Conservation (phyloP, 176 grass and related monocot species). For the Aegilops umbellulata region DNA sequence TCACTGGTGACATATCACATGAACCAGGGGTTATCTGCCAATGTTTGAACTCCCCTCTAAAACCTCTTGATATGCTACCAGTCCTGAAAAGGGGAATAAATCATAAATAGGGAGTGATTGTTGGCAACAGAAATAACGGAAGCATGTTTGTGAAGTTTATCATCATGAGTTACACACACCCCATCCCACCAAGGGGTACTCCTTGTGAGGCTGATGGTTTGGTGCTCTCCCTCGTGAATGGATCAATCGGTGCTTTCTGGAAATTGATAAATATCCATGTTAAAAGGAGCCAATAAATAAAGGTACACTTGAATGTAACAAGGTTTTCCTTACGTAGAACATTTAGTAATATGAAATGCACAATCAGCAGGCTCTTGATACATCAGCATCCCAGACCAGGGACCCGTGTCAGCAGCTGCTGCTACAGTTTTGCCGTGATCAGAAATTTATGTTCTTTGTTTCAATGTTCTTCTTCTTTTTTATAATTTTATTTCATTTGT, state of each 20-base stretch:
- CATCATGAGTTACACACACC: conserved; percentile 48
- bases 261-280: conserved; percentile 42
- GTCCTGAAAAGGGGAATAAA: conserved; percentile 48
- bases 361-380: not conserved
- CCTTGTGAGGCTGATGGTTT: conserved; percentile 88
- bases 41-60: conserved; percentile 96
- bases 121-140: not conserved
- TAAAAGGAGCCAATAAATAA: conserved; percentile 29
- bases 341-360: conserved; percentile 29
- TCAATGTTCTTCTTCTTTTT: not conserved
- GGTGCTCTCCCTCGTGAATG: conserved; percentile 80
- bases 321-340: conserved; percentile 6
- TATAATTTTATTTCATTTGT: not conserved
- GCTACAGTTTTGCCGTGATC: not conserved
- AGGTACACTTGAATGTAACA: conserved; percentile 2
- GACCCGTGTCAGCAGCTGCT: not conserved
- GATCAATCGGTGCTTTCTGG: conserved; percentile 98
- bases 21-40: conserved; percentile 96
- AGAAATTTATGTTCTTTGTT: not conserved
- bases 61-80: conserved; percentile 96
- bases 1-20: conserved; percentile 83
- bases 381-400: not conserved
- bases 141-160: conserved; percentile 6
- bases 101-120: conserved; percentile 19
- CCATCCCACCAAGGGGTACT: conserved; percentile 97